Percentiles rank a stretch among this genome's conserved stretches.
Evolutionary conservation across 2,329 filamentous ascomycete species (phyloP).

Genomic region (Colletotrichum sp.): DNA sequence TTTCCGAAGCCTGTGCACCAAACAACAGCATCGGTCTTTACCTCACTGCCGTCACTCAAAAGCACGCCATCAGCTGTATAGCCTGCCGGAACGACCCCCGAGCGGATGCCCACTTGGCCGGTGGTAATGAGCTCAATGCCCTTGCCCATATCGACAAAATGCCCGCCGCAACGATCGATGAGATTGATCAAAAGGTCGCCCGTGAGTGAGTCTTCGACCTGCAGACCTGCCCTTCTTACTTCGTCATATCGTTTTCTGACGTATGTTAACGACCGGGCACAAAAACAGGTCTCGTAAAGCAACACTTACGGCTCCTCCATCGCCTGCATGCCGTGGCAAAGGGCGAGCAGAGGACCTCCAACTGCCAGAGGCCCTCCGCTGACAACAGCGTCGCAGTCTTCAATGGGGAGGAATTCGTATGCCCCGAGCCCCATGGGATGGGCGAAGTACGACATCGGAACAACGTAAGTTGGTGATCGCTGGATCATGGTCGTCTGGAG

Average conservation of each 20-base stretch:
- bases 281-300: too few species aligned
- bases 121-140: slow-evolving; percentile 33
- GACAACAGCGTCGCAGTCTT: slow-evolving; percentile 25
- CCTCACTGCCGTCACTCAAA: slow-evolving; percentile 32
- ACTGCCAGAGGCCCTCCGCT: slow-evolving; percentile 2
- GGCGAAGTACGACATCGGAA: slow-evolving; percentile 34
- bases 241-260: slow-evolving; percentile 10
- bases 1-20: slow-evolving; percentile 42
- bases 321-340: slow-evolving; percentile 4
- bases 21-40: slow-evolving; percentile 36
- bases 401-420: slow-evolving; percentile 29
- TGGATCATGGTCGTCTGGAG: slow-evolving; percentile 38
- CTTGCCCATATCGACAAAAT: slow-evolving; percentile 39
- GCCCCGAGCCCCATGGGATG: slow-evolving; percentile 29
- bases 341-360: neutral
- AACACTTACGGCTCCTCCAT: slow-evolving; percentile 16
- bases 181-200: slow-evolving; percentile 23
- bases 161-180: slow-evolving; percentile 36
- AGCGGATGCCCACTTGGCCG: slow-evolving; percentile 31
- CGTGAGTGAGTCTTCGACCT: slow-evolving; percentile 8
- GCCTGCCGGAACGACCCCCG: slow-evolving; percentile 28
- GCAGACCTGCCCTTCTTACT: neutral
- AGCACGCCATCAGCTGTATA: slow-evolving; percentile 31
- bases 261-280: too few species aligned
- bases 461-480: slow-evolving; percentile 38